Evolutionary conservation across 2,329 filamentous ascomycete genomes (phyloP).

Genomic region (Botrytis elliptica): DNA sequence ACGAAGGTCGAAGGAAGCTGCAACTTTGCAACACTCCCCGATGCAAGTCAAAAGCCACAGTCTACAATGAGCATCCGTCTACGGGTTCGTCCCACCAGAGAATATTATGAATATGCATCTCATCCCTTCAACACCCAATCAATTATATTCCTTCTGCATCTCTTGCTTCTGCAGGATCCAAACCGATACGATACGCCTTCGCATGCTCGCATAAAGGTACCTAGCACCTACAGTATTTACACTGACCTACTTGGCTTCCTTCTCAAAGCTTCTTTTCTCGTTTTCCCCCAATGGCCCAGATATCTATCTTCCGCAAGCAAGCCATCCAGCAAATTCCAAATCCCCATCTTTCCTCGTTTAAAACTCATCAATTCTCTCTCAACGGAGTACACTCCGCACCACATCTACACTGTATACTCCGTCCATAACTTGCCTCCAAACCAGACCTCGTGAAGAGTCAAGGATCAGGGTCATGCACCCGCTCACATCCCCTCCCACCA

Average conservation of each 20-base stretch:
- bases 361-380: not conserved
- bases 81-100: not conserved
- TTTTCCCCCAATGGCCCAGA: not conserved
- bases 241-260: not conserved
- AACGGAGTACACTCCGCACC: not conserved
- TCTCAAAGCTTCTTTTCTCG: not conserved
- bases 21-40: not conserved
- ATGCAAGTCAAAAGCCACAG: not conserved
- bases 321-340: not conserved
- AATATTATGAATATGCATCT: not conserved
- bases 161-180: conserved; percentile 8
- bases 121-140: not conserved
- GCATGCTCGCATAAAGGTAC: not conserved
- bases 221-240: not conserved
- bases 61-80: not conserved
- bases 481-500: conserved; percentile 12
- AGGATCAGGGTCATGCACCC: conserved; percentile 20
- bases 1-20: conserved; percentile 8
- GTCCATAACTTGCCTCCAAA: not conserved
- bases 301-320: not conserved
- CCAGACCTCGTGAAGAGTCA: not conserved
- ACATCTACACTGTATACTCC: not conserved
- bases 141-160: not conserved
- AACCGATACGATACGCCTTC: not conserved
- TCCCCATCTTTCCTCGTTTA: not conserved